phyloP scores from a whole-genome alignment of 2,329 filamentous ascomycete species.

The Colletotrichum horii region DNA sequence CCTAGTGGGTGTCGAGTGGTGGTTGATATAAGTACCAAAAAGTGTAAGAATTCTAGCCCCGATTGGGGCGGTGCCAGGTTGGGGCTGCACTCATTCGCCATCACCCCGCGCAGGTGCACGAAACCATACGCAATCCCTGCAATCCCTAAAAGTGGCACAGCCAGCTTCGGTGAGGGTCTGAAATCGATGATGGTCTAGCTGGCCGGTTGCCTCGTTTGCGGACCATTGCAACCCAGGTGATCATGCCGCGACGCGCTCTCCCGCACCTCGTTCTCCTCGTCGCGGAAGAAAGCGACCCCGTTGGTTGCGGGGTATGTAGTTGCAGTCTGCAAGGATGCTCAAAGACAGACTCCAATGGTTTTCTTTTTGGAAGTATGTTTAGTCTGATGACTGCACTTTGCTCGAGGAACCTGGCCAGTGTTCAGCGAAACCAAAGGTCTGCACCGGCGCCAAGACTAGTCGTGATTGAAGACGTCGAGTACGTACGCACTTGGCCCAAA shows the following conservation, averaged over 20 bases:
- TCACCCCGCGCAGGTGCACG: neutral
- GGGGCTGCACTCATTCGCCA: conserved; percentile 5
- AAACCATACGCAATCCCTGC: neutral
- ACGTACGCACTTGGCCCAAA: neutral
- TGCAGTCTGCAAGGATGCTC: neutral
- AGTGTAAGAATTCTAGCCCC: conserved; percentile 1
- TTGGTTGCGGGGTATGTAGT: neutral
- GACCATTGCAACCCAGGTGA: conserved; percentile 2
- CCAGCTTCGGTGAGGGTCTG: neutral
- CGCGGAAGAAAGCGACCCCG: neutral
- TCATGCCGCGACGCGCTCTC: neutral
- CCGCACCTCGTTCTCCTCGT: neutral
- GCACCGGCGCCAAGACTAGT: neutral
- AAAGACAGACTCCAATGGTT: neutral
- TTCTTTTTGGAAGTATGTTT: neutral
- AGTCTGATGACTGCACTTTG: neutral
- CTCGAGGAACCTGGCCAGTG: neutral
- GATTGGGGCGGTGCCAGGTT: neutral
- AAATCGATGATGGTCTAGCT: neutral
- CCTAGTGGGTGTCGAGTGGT: neutral
- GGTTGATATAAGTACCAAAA: neutral
- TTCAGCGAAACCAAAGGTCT: neutral
- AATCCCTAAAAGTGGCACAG: conserved; percentile 5
- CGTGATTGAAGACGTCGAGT: neutral
- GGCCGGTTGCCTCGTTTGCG: conserved; percentile 5